A percentile compares a stretch with the other conserved stretches of the same genome.
These are phyloP conservation scores for Pichia sp. DNA, from an alignment of 1,139 yeast genomes.

Conservation along the genomic window DNA sequence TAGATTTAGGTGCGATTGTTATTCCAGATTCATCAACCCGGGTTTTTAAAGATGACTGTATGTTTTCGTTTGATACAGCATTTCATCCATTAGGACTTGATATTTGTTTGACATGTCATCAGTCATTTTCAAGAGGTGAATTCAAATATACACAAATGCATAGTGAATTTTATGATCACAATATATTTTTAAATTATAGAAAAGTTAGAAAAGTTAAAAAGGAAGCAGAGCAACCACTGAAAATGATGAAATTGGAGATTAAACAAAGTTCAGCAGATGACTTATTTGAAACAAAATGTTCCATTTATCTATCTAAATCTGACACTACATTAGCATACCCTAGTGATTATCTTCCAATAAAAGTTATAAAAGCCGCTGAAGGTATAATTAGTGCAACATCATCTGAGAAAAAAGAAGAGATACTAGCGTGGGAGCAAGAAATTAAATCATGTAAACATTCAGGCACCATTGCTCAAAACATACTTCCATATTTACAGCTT, in stretches of 20 bases:
- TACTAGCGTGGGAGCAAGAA: slow-evolving; percentile 90
- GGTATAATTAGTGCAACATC: slow-evolving; percentile 62
- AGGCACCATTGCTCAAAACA: slow-evolving; percentile 40
- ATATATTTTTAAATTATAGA: slow-evolving; percentile 49
- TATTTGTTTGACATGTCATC: slow-evolving; percentile 62
- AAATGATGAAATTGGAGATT: slow-evolving; percentile 70
- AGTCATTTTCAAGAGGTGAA: slow-evolving; percentile 50
- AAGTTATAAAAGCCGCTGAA: slow-evolving; percentile 32
- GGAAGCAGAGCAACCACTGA: slow-evolving; percentile 38
- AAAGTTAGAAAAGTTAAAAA: slow-evolving; percentile 40
- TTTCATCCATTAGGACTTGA: slow-evolving; percentile 61
- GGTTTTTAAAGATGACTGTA: slow-evolving; percentile 78
- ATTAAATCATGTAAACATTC: slow-evolving; percentile 76
- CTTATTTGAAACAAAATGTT: slow-evolving; percentile 44
- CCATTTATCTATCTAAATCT: slow-evolving; percentile 39
- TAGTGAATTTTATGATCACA: slow-evolving; percentile 44
- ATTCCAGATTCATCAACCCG: slow-evolving; percentile 21
- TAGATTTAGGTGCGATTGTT: slow-evolving; percentile 12
- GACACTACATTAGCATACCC: slow-evolving; percentile 25
- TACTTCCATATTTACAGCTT: slow-evolving; percentile 32
- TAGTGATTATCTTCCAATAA: slow-evolving; percentile 16
- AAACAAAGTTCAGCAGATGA: slow-evolving; percentile 67
- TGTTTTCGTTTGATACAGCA: slow-evolving; percentile 71
- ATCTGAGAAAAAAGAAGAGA: slow-evolving; percentile 58
- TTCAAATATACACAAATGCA: slow-evolving; percentile 54